Evolutionary conservation across 495 filamentous ascomycete genomes (phyloP), one percentile per base, ranked within the genome.

Genomic region (Aspergillus sclerotioniger): DNA sequence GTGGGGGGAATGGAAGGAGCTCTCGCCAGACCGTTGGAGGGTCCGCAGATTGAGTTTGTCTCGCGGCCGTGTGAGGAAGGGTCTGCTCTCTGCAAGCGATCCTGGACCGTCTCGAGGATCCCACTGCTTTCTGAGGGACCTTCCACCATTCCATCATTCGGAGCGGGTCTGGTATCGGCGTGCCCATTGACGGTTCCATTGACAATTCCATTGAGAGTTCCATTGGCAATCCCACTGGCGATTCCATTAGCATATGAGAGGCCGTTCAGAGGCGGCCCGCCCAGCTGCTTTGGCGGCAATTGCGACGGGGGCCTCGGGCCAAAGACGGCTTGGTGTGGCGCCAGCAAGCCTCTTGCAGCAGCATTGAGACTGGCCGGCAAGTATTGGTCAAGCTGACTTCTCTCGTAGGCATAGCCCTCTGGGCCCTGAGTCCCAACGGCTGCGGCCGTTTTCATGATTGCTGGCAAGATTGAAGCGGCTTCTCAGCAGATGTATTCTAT

Each of bases 21-120:
- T 13, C 66, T 69, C 6, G 58, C 57, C 15, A 70, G 72, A 10
- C 62, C 66, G 54, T 68, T 67, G 6, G 71, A 66, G 13, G 68
- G 71, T 33, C 53, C 69, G 33, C 53, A 54, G 47, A 47, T 64
- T 12, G 63, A 64, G 54, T 64, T 64, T 17, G 46, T 45, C 54
- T 66, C 60, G 15, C 61, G 47, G 6, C 66, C 66, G 9, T 55
- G 65, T 5, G 57, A 17, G 29, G 48, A n/a, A 51, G 13, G 17
- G 29, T 21, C n/a, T n/a, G 13, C 47, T 28, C 31, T 6, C 13
- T 41, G 37, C 15, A n/a, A 41, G 37, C 37, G 37, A 41, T 15
- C 37, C 37, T 41, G 37, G 13, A 41, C 37, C 37, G 12, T 41
- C n/a, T 1, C 37, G 13, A 41, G 13, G n/a, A n/a, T 12, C 1